Percentiles rank a stretch among this genome's conserved stretches.
Conservation (phyloP, 495 filamentous ascomycete genomes). For the Penicillium steckii region DNA sequence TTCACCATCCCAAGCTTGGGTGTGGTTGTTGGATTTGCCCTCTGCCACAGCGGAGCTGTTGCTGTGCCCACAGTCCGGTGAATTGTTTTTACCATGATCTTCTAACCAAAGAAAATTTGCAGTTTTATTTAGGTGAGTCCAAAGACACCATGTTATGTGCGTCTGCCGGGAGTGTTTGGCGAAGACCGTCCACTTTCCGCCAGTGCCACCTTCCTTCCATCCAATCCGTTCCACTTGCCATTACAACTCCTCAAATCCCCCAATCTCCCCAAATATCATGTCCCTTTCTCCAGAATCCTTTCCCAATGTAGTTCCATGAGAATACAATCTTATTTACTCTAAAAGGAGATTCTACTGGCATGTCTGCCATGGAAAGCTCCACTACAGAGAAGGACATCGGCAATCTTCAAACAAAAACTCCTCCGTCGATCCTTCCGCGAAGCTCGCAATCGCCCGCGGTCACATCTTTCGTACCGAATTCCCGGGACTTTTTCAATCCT, state of each 20-base stretch:
- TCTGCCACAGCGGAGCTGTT: background rate
- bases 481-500: background rate
- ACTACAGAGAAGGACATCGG: background rate
- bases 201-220: background rate
- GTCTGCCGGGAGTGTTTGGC: no score
- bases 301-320: no score
- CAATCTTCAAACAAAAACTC: background rate
- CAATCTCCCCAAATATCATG: no score
- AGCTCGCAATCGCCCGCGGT: background rate
- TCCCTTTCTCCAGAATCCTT: no score
- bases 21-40: background rate
- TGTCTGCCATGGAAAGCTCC: background rate
- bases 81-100: background rate
- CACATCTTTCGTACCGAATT: background rate
- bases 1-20: background rate
- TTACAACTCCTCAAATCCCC: no score
- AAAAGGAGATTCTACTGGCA: background rate
- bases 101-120: background rate
- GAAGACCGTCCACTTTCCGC: background rate
- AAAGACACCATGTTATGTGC: background rate
- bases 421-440: background rate
- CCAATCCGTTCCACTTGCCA: no score
- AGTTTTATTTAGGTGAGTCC: background rate
- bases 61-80: background rate
- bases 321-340: no score